phyloP scores from a whole-genome alignment of 2,329 filamentous ascomycete genomes.

The Colletotrichum sp. region DNA sequence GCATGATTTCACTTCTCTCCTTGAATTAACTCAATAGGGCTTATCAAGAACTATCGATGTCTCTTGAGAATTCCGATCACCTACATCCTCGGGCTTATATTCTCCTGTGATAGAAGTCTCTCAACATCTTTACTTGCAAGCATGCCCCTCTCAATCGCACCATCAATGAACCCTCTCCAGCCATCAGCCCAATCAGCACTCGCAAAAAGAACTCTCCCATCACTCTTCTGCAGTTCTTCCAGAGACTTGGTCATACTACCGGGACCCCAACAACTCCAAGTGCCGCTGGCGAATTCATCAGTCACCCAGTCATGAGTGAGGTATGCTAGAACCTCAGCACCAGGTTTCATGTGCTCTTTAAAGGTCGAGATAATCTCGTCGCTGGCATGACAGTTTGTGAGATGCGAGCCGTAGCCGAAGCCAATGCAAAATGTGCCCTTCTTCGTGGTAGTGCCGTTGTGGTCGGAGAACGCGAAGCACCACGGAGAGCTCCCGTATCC shows the following conservation, averaged over 20 bases:
- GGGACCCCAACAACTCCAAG: neutral
- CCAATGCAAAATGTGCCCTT: neutral
- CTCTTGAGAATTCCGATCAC: accelerated
- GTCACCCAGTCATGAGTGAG: neutral
- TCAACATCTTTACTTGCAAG: neutral
- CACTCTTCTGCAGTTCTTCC: neutral
- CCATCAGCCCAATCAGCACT: neutral
- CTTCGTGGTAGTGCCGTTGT: neutral
- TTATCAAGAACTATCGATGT: accelerated
- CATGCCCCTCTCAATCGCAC: neutral
- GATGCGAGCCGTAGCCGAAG: neutral
- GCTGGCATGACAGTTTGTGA: accelerated
- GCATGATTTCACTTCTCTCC: too few relatives aligned
- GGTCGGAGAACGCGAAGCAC: neutral
- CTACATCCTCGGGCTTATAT: neutral
- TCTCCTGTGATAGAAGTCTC: accelerated
- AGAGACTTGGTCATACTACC: neutral
- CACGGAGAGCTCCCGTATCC: neutral
- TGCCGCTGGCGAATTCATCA: neutral
- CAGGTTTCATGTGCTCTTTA: neutral
- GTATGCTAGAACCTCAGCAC: neutral
- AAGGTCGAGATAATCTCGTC: neutral
- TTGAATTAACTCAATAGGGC: accelerated
- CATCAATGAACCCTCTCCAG: neutral
- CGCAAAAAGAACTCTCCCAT: neutral